Percentiles rank a stretch among this genome's conserved stretches.
Evolutionary conservation across 1,139 yeast genomes (phyloP).

Genomic region (Pichia sp.): DNA sequence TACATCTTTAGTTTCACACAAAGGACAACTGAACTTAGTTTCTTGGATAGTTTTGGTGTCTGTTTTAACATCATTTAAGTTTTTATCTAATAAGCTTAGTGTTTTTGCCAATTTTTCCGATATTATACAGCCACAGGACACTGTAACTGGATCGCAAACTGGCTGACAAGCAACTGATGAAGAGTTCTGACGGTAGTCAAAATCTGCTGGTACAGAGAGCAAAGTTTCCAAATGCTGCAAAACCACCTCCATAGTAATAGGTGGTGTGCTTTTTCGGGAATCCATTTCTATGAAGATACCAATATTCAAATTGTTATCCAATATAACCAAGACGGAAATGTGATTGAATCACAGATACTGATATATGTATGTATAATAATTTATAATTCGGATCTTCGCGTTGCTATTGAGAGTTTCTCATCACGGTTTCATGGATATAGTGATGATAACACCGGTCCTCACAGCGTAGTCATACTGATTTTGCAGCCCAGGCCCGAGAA

Average conservation of each 20-base stretch:
- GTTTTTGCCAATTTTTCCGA: conserved; percentile 37
- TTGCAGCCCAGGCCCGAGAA: too few species aligned
- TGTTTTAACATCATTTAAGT: neutral
- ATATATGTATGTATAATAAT: neutral
- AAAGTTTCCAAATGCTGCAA: conserved; percentile 15
- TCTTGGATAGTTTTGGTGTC: neutral
- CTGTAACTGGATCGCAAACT: conserved; percentile 46
- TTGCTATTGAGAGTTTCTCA: too few species aligned
- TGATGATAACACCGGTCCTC: too few species aligned
- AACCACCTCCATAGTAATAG: neutral
- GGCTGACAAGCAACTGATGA: conserved; percentile 22
- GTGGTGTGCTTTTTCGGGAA: neutral
- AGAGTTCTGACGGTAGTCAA: conserved; percentile 17
- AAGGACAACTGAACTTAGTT: conserved; percentile 38
- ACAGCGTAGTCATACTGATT: too few species aligned
- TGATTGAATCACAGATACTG: neutral
- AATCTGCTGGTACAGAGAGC: conserved; percentile 18
- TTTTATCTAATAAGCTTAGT: neutral
- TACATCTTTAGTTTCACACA: conserved; percentile 36
- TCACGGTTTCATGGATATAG: too few species aligned
- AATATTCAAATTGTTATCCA: neutral
- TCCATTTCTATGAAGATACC: neutral
- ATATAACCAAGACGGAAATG: neutral
- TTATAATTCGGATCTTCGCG: too few species aligned
- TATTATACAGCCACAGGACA: conserved; percentile 67